Evolutionary conservation across 352 stramenopile genomes (phyloP), one percentile per base, ranked within the genome.

Genomic region (Phytophthora syringae): DNA sequence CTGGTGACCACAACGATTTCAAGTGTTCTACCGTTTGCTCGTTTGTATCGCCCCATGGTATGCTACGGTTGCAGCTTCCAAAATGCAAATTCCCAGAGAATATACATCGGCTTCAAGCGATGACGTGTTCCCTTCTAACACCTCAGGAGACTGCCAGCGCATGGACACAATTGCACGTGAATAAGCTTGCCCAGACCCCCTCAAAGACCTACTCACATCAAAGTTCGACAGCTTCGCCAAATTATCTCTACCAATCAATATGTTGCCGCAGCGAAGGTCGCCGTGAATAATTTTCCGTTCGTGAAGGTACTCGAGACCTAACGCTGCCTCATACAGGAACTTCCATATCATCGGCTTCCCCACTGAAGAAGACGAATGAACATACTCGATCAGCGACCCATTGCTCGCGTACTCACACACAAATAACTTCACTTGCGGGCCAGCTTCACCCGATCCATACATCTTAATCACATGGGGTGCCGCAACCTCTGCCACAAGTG

Each of bases 141-240:
- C 59, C 37, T 74, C 66, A 28, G 50, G 50, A 16, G 60, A 37
- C 20, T 52, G 48, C 66, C 66, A 70, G 2, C 43, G 40, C n/a
- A 55, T 28, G 0, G 61, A 30, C 0, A n/a, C n/a, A n/a, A n/a
- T n/a, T n/a, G n/a, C n/a, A n/a, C n/a, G n/a, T n/a, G n/a, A n/a
- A n/a, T n/a, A n/a, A n/a, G n/a, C n/a, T n/a, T n/a, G n/a, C n/a
- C 61, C 45, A 34, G 47, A 7, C 3, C 18, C 28, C 11, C 10
- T 12, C 13, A 18, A 24, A 4, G 39, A 27, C 16, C 7, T 20
- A 21, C 58, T 68, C 43, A 80, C 22, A 2, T 58, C 63, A 36
- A 79, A 79, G 40, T 77, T 60, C 18, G 67, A 49, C n/a, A 79
- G 67, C 34, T 74, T 74, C 1, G 59, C 63, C 6, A 48, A 36